Evolutionary conservation across 306 rosid species (phyloP), one percentile per base, ranked within the genome.

Genomic region (Rubus parviflorus): DNA sequence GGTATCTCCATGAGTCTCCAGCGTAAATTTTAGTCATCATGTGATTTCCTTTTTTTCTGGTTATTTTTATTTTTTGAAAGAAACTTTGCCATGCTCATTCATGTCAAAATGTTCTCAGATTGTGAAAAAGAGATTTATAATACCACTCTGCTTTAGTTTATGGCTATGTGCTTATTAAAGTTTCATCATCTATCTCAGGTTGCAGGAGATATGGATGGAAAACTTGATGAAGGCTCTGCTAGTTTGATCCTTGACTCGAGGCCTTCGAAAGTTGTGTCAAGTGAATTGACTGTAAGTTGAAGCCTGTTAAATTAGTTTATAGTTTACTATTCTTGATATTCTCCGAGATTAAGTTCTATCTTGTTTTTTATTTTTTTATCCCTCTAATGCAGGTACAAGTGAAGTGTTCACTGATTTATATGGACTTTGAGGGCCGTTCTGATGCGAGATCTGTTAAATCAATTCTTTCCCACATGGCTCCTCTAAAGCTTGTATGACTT

Each of bases 391-490:
- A 95, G 99, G 98, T 92, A 64, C 97, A 91, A 74, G 97, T 95
- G 71, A 89, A 89, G 82, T 87, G 97, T 75, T 88, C 85, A 0
- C 79, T 95, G 78, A 86, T 86, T 49, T 90, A 90, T 82, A 92
- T 95, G 99, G 99, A 95, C 81, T 95, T 92, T 74, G 99, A 92
- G 82, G 99, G 97, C 70, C 97, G 97, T 73, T 92, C 99, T 54
- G 97, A 95, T 83, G 97, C 96, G 40, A 83, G 97, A 78, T 95
- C 99, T 68, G 88, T 95, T 22, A 95, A 95, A 85, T 89, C 90
- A 77, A 92, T 92, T 82, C 97, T 92, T 65, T 95, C 99, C 75
- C 97, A 90, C 71, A 87, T 92, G 83, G 99, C 99, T 86, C 97
- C 99, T 81, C 84, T 90, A 45, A 92, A 95, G 86, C 97, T 95